Evolutionary conservation across 2,329 filamentous ascomycete genomes (phyloP).

Genomic region (Thielaviopsis punctulata): DNA sequence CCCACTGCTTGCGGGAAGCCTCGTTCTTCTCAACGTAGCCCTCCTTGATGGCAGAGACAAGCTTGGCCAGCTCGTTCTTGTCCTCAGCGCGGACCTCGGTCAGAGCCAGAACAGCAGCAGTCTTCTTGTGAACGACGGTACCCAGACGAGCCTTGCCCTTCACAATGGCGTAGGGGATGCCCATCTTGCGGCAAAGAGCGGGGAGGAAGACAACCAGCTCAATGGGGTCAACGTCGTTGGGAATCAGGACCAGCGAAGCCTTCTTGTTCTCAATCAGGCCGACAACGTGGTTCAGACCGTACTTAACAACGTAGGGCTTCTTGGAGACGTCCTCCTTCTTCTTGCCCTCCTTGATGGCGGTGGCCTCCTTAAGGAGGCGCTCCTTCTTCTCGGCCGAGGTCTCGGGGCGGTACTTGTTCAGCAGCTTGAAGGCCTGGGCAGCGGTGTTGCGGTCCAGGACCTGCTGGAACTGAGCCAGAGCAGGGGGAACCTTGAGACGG

Average conservation of each 20-base stretch:
- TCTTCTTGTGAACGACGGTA: constrained; percentile 99
- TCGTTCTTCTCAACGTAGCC: constrained; percentile 95
- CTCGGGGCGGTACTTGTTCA: constrained; percentile 99
- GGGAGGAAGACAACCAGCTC: constrained; percentile 99
- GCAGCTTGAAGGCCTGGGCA: constrained; percentile 93
- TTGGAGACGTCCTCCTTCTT: constrained; percentile 99
- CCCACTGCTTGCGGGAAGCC: constrained; percentile 83
- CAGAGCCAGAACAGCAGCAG: constrained; percentile 83
- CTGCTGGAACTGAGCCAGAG: constrained; percentile 94
- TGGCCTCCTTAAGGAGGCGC: constrained; percentile 94
- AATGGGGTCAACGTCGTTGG: constrained; percentile 99
- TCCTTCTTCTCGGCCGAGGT: constrained; percentile 99
- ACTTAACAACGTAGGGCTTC: constrained; percentile 99
- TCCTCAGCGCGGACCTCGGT: constrained; percentile 97
- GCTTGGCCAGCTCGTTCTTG: constrained; percentile 95
- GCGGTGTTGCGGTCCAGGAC: constrained; percentile 94
- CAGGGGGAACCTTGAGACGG: constrained; percentile 94
- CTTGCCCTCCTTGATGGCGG: constrained; percentile 95
- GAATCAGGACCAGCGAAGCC: constrained; percentile 91
- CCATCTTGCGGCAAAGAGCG: constrained; percentile 99
- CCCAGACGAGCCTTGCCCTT: constrained; percentile 99
- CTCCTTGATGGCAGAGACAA: constrained; percentile 91
- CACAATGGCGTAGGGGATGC: constrained; percentile 95
- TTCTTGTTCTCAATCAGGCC: constrained; percentile 99
- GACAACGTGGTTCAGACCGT: constrained; percentile 98